Base-by-base conservation (phyloP, 495 filamentous ascomycete species). In the Penicillium manginii region DNA sequence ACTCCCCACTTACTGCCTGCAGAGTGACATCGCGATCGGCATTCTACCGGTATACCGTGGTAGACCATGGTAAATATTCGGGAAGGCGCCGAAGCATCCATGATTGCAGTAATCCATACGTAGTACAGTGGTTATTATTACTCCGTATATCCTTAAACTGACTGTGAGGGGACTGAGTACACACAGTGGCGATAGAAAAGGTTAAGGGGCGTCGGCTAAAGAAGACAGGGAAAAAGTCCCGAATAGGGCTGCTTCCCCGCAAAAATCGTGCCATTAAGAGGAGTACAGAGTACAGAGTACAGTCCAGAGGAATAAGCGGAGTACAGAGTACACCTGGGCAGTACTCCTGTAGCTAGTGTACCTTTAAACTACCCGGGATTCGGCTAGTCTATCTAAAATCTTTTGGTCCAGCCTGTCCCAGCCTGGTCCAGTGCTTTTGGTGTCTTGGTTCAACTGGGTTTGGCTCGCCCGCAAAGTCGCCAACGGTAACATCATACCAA, bases 191-290 rank as follows among this genome's bases (percentile, higher is more conserved):
- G 9, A 29, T 29, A 8, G 6, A 29, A 8, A 8, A 8, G 26
- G 5, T 1, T 5, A 40, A 40, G 37, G n/a, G 37, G 37, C 37
- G 53, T 48, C 53, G 53, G 53, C 53, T 55, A 55, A 45, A 45
- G 40, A 45, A n/a, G 40, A 18, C 15, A 37, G 12, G 9, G 9
- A 37, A 37, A 37, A 37, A 37, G 35, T 37, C 35, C 26, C 35
- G 35, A 37, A 37, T 37, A 37, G 15, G 35, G 35, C 35, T 37
- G 48, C 50, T 62, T 58, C 59, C 59, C 59, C 59, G 59, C 59
- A 37, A 62, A 62, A 57, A 57, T 45, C n/a, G 40, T 21, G 40
- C 40, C 40, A 45, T n/a, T 19, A 4, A 10, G 15, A 37, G 26
- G 5, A 37, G 35, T n/a, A 37, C 35, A 15, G 35, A 37, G 35